Evolutionary conservation across 2,329 filamentous ascomycete species (phyloP).

Genomic region (Dactylellina haptotyla): DNA sequence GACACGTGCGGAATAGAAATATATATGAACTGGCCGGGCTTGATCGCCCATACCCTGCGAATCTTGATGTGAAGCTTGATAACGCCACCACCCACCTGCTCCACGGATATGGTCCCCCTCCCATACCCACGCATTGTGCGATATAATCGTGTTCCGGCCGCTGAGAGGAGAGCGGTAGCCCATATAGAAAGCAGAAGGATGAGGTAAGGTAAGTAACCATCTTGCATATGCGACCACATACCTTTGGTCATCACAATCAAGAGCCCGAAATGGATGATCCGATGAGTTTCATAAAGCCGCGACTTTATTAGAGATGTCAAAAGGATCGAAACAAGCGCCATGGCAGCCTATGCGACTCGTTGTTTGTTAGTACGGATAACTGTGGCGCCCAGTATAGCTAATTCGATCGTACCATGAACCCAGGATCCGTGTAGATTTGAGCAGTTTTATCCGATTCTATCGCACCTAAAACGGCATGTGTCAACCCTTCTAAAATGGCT

Average conservation of each 20-base stretch:
- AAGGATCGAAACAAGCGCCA: not conserved
- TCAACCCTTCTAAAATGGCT: not conserved
- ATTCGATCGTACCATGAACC: not conserved
- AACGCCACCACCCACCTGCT: not conserved
- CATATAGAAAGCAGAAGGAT: not conserved
- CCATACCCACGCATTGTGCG: not conserved
- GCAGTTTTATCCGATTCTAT: not conserved
- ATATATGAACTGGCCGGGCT: not conserved
- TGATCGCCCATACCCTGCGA: not conserved
- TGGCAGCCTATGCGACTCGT: not conserved
- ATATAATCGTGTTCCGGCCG: not conserved
- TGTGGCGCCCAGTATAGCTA: not conserved
- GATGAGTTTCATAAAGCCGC: conserved; percentile 1
- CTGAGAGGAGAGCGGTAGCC: not conserved
- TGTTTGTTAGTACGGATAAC: not conserved
- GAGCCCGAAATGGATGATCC: not conserved
- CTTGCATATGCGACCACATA: not conserved
- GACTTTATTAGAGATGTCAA: not conserved
- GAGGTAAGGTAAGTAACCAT: not conserved
- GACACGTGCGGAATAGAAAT: not conserved
- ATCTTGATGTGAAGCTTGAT: not conserved
- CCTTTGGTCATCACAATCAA: not conserved
- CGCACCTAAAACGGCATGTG: not conserved
- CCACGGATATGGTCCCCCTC: not conserved
- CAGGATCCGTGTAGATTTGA: not conserved